Evolutionary conservation across 2,329 filamentous ascomycete species (phyloP), one percentile per base, ranked within the genome.

Genomic region (Zasmidium citrigriseum): DNA sequence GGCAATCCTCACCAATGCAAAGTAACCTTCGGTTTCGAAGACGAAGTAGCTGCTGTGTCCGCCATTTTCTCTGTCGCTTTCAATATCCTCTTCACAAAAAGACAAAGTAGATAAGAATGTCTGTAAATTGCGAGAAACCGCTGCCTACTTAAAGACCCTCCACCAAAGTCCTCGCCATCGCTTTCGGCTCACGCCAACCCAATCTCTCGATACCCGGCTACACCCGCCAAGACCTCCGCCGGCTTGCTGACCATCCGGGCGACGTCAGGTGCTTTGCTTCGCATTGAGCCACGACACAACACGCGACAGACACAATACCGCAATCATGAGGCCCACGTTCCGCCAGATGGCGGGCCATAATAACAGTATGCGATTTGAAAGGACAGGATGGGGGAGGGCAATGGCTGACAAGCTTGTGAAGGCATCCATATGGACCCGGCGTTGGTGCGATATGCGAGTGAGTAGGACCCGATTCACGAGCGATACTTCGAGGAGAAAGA

Each of bases 1-100:
- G 12, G 14, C 34, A 10, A 16, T 18, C 61, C 72, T 56, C 74
- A 87, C 86, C 86, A 89, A 73, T 88, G 85, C 34, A 89, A 80
- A 58, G 82, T 87, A 61, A 89, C 78, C 65, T 86, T 85, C 54
- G 82, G 75, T 45, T 77, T 70, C 44, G 44, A n/a, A n/a, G n/a
- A 46, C 34, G 34, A 16, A 41, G 34, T 56, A 14, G 57, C 38
- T 49, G 41, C 52, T 23, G 54, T 54, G 18, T 60, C 64, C 20
- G 65, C 60, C 66, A 68, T 69, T 18, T 34, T 62, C 56, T 56
- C 20, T n/a, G n/a, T n/a, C 27, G 49, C 18, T 27, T 23, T 18
- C 16, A 29, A 22, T 5, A 9, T 48, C 20, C 24, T 54, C n/a
- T 24, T 14, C 14, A 29, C n/a, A 12, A 18, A 12, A 29, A 18